A percentile compares a stretch with the other conserved stretches of the same genome.
These are phyloP conservation scores for Phytophthora quininea DNA, from an alignment of 352 stramenopile genomes.

Conservation along the genomic window DNA sequence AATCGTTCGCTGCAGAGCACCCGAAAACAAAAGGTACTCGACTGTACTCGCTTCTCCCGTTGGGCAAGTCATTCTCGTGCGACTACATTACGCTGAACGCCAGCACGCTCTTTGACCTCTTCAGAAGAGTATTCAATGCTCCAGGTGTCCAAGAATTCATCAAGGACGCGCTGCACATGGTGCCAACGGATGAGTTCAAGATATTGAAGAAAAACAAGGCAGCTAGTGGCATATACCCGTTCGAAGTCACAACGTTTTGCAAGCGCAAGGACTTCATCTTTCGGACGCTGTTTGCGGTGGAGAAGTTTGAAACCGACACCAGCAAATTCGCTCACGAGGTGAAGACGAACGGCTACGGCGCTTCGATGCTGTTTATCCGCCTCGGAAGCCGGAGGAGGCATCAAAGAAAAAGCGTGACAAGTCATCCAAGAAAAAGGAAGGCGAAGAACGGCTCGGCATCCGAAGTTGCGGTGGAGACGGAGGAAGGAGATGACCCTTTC, in stretches of 20 bases:
- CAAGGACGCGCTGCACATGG: background rate
- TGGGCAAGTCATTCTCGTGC: background rate
- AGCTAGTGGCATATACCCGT: background rate
- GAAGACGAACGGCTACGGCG: constrained; percentile 14
- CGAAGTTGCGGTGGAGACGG: background rate
- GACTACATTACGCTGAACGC: constrained; percentile 19
- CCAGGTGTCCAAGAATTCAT: background rate
- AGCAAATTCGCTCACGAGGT: constrained; percentile 20
- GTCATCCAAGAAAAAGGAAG: background rate
- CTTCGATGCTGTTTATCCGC: constrained; percentile 4
- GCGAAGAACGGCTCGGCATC: background rate
- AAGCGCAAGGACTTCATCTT: background rate
- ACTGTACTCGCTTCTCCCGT: constrained; percentile 14
- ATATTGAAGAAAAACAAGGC: background rate
- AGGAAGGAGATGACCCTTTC: background rate
- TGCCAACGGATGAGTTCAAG: background rate
- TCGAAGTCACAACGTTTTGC: background rate
- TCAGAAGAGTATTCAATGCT: background rate
- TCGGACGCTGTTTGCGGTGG: background rate
- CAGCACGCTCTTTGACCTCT: constrained; percentile 11
- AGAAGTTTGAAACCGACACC: background rate
- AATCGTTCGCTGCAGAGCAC: constrained; percentile 8
- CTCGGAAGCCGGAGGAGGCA: background rate
- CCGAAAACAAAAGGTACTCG: constrained; percentile 11
- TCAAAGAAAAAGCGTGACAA: background rate